Conservation (phyloP, 1,284 basidiomycete genomes). For the Trametes hirsuta region DNA sequence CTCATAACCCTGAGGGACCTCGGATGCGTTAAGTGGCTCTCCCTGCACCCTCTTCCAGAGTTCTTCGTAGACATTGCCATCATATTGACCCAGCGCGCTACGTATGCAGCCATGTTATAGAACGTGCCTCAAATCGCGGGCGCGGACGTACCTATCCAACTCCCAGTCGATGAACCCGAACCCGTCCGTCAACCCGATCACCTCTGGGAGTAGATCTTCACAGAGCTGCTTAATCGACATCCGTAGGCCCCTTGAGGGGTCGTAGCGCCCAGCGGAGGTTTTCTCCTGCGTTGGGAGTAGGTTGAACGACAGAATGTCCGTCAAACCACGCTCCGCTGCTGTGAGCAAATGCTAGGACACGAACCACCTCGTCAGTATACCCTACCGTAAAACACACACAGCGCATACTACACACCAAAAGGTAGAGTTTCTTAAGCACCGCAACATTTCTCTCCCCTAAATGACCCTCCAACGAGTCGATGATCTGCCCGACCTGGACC, state of each 20-base stretch:
- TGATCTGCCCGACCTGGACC: conserved; percentile 52
- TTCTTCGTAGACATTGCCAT: conserved; percentile 72
- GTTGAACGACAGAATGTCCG: conserved; percentile 61
- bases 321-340: conserved; percentile 55
- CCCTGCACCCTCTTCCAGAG: conserved; percentile 65
- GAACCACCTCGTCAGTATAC: background rate
- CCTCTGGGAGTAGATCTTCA: conserved; percentile 62
- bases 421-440: conserved; percentile 49
- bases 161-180: conserved; percentile 83
- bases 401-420: conserved; percentile 42
- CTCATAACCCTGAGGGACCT: conserved; percentile 57
- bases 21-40: conserved; percentile 65
- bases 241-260: conserved; percentile 57
- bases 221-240: conserved; percentile 55
- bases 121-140: background rate
- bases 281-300: conserved; percentile 37
- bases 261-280: conserved; percentile 28
- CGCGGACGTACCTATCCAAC: conserved; percentile 58
- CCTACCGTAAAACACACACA: background rate
- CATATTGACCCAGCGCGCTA: conserved; percentile 65
- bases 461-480: conserved; percentile 36
- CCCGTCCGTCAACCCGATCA: conserved; percentile 72
- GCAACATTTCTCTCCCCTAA: conserved; percentile 37
- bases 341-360: conserved; percentile 63
- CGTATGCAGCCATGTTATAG: background rate